phyloP scores from a whole-genome alignment of 148 eudicot genomes.

The Amaranthus cruentus region DNA sequence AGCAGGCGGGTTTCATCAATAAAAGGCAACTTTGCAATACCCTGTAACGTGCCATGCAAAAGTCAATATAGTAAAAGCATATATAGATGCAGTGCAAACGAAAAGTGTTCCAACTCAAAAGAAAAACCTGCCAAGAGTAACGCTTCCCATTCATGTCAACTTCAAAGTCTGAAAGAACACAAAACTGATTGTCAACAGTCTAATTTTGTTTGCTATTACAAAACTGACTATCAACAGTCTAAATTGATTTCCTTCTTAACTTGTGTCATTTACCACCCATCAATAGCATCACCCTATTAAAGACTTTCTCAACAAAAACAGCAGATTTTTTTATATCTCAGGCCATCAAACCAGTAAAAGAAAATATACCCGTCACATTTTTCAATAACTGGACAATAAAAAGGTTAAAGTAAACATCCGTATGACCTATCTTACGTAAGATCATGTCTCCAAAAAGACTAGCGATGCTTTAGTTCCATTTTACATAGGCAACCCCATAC shows the following conservation, averaged over 20 bases:
- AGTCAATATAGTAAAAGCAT: slow-evolving; percentile 8
- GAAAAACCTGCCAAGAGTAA: slow-evolving; percentile 84
- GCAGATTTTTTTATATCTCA: neutral
- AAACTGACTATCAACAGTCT: neutral
- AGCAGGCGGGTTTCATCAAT: slow-evolving; percentile 91
- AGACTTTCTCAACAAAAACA: neutral
- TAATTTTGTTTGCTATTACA: neutral
- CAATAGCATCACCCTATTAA: neutral
- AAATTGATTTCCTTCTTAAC: neutral
- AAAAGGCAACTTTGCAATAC: slow-evolving; percentile 86
- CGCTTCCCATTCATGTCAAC: slow-evolving; percentile 97
- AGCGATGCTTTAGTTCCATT: neutral
- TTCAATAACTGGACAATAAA: neutral
- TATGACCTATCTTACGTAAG: neutral
- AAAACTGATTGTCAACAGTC: neutral
- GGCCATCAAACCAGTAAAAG: neutral
- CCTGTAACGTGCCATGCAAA: slow-evolving; percentile 37
- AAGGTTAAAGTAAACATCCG: no score
- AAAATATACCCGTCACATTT: neutral
- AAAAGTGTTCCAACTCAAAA: neutral
- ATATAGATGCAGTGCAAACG: neutral
- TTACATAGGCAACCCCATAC: neutral
- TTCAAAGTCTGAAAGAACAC: slow-evolving; percentile 63
- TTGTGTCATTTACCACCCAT: neutral
- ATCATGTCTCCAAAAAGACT: neutral